Conservation (phyloP, 2,329 filamentous ascomycete genomes). For the Penicillium sclerotigenum region DNA sequence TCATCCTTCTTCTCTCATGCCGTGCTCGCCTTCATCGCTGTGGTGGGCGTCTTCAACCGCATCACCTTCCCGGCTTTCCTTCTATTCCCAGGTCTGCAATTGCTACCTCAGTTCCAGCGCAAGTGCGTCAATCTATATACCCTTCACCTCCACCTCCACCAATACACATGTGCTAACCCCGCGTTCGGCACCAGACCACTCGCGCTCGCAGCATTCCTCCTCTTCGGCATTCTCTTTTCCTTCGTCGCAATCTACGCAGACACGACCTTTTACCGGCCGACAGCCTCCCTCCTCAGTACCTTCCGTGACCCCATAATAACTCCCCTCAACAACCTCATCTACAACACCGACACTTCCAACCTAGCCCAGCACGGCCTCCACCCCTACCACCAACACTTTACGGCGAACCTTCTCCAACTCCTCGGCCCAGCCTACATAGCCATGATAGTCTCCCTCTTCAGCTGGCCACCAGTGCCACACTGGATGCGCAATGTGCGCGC, state of each 20-base stretch:
- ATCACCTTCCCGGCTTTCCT: conserved; percentile 97
- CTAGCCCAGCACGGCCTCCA: conserved; percentile 73
- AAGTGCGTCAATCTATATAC: conserved; percentile 55
- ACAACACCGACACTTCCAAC: conserved; percentile 69
- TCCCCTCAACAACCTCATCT: conserved; percentile 72
- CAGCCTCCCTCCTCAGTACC: conserved; percentile 35
- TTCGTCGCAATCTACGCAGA: conserved; percentile 75
- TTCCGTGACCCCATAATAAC: conserved; percentile 65
- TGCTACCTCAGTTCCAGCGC: conserved; percentile 80
- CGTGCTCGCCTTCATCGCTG: conserved; percentile 73
- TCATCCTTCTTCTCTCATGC: conserved; percentile 73
- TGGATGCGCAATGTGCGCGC: conserved; percentile 41
- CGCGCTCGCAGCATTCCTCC: conserved; percentile 60
- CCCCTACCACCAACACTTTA: conserved; percentile 72
- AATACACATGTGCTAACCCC: conserved; percentile 12
- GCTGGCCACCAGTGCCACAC: conserved; percentile 25
- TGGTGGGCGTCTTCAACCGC: conserved; percentile 90
- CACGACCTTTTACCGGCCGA: conserved; percentile 70
- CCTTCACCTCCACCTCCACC: neutral
- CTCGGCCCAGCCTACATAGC: conserved; percentile 67
- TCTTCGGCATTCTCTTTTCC: conserved; percentile 65
- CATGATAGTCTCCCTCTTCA: conserved; percentile 49
- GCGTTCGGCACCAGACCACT: conserved; percentile 45
- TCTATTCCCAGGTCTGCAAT: conserved; percentile 73
- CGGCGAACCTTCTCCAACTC: conserved; percentile 68